Evolutionary conservation across 2,329 filamentous ascomycete species (phyloP).

Genomic region (Alternaria novae-zelandiae): DNA sequence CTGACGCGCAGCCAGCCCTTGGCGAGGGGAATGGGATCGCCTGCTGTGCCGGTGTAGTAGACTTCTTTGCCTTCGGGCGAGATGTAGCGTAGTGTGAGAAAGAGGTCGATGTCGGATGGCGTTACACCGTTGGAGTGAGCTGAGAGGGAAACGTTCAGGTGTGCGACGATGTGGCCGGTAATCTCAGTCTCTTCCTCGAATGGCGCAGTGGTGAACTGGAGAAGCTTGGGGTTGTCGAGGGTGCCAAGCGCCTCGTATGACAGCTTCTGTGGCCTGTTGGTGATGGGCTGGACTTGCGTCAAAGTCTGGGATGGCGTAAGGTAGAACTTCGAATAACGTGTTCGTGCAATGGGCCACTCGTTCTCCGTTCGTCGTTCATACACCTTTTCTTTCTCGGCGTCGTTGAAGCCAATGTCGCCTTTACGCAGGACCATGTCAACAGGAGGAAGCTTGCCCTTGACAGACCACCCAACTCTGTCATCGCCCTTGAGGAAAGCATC

Average conservation of each 20-base stretch:
- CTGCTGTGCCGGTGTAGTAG: constrained; percentile 69
- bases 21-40: constrained; percentile 66
- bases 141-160: constrained; percentile 66
- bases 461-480: constrained; percentile 67
- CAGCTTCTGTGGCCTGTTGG: constrained; percentile 50
- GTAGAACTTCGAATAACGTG: constrained; percentile 67
- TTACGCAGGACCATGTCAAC: constrained; percentile 69
- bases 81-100: constrained; percentile 67
- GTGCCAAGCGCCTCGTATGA: constrained; percentile 67
- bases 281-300: constrained; percentile 37
- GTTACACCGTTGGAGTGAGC: constrained; percentile 47
- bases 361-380: constrained; percentile 64
- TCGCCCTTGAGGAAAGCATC: constrained; percentile 74
- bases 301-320: constrained; percentile 59
- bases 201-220: constrained; percentile 64
- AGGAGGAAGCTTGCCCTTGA: constrained; percentile 63
- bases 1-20: constrained; percentile 70
- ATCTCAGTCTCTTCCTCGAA: constrained; percentile 72
- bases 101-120: constrained; percentile 67
- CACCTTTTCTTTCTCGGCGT: constrained; percentile 64
- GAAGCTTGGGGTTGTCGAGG: constrained; percentile 58
- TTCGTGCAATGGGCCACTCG: constrained; percentile 72
- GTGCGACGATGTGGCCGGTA: constrained; percentile 70
- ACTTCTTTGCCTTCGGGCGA: constrained; percentile 62
- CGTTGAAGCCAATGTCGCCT: constrained; percentile 71